phyloP scores from a whole-genome alignment of 208 protist species.

The Trypanosoma mega region DNA sequence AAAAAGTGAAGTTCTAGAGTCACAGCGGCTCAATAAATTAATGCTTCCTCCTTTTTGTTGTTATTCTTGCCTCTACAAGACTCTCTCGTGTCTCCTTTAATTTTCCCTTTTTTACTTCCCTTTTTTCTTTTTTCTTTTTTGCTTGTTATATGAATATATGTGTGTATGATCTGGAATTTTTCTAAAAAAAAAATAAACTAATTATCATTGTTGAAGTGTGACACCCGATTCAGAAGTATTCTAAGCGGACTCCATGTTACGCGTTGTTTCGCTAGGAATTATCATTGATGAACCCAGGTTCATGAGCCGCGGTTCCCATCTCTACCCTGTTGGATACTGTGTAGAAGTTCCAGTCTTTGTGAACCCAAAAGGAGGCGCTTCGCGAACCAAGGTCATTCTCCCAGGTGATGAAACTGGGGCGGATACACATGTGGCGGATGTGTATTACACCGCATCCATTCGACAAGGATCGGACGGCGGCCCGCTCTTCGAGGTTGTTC shows the following conservation, averaged over 20 bases:
- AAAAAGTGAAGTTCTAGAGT: no score
- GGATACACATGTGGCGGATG: constrained; percentile 2
- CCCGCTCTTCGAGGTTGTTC: constrained; percentile 48
- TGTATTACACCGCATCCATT: constrained; percentile 52
- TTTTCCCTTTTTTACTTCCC: constrained; percentile 4
- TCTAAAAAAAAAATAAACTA: no score
- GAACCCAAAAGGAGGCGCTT: background rate
- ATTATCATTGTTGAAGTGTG: no score
- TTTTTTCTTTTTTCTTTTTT: constrained; percentile 22
- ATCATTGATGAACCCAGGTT: constrained; percentile 27
- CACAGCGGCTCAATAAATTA: constrained; percentile 7
- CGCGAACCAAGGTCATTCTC: constrained; percentile 7
- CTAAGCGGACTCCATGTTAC: constrained; percentile 31
- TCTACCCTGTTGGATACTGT: constrained; percentile 53
- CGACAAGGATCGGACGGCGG: constrained; percentile 7
- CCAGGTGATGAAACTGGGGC: constrained; percentile 11
- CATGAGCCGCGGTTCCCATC: constrained; percentile 25
- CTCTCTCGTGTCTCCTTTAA: background rate
- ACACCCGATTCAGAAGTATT: background rate
- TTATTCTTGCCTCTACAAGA: constrained; percentile 6
- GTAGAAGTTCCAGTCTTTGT: constrained; percentile 61
- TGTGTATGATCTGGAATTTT: background rate
- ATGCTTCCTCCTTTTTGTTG: constrained; percentile 20
- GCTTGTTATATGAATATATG: constrained; percentile 20
- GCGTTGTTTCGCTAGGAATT: constrained; percentile 44